These are phyloP conservation scores for Annulohypoxylon bovei DNA, from an alignment of 495 filamentous ascomycete species.

Conservation along the genomic window DNA sequence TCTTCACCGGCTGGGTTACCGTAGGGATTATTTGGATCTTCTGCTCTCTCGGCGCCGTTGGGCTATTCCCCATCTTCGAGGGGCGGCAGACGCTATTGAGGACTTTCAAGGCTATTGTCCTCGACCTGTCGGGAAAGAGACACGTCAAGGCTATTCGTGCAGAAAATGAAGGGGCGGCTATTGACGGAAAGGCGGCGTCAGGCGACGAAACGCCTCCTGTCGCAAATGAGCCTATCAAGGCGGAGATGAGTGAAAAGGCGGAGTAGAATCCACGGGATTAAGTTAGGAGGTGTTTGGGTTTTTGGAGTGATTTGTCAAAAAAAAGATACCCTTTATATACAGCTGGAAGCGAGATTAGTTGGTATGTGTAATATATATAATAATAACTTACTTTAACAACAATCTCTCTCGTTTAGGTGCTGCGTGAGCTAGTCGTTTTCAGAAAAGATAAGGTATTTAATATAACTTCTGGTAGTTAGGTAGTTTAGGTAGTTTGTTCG, in stretches of 20 bases:
- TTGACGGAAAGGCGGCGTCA: conserved; percentile 26
- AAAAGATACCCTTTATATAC: conserved; percentile 34
- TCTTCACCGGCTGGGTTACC: conserved; percentile 92
- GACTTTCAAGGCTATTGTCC: conserved; percentile 71
- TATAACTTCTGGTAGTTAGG: background rate
- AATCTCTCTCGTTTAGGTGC: background rate
- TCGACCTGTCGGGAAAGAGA: conserved; percentile 74
- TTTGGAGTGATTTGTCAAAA: background rate
- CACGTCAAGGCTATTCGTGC: conserved; percentile 52
- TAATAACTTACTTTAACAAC: background rate
- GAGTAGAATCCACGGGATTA: background rate
- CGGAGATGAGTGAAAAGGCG: conserved; percentile 22
- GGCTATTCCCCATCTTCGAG: conserved; percentile 85
- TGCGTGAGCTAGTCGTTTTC: background rate
- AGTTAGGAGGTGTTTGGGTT: background rate
- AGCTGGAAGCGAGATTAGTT: background rate
- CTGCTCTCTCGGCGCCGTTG: conserved; percentile 74
- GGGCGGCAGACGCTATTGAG: conserved; percentile 73
- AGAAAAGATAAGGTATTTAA: background rate
- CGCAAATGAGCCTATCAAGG: conserved; percentile 20
- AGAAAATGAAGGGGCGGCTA: conserved; percentile 29
- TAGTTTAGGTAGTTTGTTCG: background rate
- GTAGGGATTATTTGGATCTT: conserved; percentile 93
- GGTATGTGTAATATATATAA: background rate
- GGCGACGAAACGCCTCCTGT: conserved; percentile 25